Base-by-base conservation (phyloP, 164 flowering plant species). In the Macadamia integrifolia region DNA sequence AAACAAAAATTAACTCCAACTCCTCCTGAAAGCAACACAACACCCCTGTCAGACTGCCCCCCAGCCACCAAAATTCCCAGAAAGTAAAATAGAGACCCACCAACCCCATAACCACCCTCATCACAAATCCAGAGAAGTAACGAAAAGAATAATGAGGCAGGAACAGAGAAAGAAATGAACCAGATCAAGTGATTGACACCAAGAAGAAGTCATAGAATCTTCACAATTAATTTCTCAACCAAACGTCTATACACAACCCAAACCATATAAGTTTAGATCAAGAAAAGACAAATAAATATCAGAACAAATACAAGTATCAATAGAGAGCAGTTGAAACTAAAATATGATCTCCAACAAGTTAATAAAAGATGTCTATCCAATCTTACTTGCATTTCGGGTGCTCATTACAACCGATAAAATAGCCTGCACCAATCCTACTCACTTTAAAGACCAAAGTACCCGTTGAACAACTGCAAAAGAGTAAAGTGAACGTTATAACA, bases 381-480 rank as follows among this genome's bases (percentile, higher is more conserved):
- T 85, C 96, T 89, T 69, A 94, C 99, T 89, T 92, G 98, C 99
- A 94, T 68, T 67, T 79, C 42, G 97, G 98, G 72, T 94, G 97
- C 66, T 90, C 91, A 79, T 92, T 87, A 76, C 99, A 94, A 17
- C 98, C 99, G 61, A 94, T 88, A 73, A 90, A 92, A 72, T 94
- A 94, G 44, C 97, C 99, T n/a, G 84, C 80, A 65, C 98, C 99
- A 71, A 71, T 84, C 72, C 86, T 83, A 74, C 97, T 94, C 12
- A 92, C 93, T 83, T 90, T 94, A 80, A 92, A 89, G 72, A 74
- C 74, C 77, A 94, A 72, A 32, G 83, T 88, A 61, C 99, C 99
- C 46, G 76, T 84, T 80, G 35, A 28, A 77, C 99, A 94, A 82
- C 96, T 90, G 90, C 65, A 71, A 58, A 17, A 49, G 44, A 58